phyloP scores from a whole-genome alignment of 2,329 filamentous ascomycete species.

The Ceratocystis variospora region DNA sequence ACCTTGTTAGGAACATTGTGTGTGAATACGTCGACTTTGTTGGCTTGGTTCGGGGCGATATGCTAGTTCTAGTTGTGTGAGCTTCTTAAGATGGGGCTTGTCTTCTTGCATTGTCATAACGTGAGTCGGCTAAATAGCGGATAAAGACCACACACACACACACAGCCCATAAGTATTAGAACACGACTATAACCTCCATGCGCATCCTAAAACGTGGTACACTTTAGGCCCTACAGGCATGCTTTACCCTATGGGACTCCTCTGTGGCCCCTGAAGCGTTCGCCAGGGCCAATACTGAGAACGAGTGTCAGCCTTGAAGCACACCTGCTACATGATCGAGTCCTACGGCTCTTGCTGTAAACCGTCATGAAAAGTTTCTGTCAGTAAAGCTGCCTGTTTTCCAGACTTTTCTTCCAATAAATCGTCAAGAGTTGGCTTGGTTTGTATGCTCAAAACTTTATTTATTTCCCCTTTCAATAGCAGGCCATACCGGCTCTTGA shows the following conservation, averaged over 20 bases:
- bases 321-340: not conserved
- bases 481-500: not conserved
- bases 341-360: not conserved
- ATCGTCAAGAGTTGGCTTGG: not conserved
- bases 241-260: not conserved
- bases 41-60: not conserved
- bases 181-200: not conserved
- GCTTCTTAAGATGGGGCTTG: not conserved
- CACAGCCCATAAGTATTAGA: not conserved
- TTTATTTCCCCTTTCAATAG: not conserved
- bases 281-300: not conserved
- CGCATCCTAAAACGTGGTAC: not conserved
- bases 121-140: not conserved
- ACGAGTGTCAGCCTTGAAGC: slow-evolving; percentile 4
- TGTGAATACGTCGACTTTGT: not conserved
- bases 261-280: not conserved
- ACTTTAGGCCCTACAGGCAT: not conserved
- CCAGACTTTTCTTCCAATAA: too few relatives aligned
- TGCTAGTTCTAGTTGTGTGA: not conserved
- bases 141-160: not conserved
- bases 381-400: not conserved
- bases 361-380: not conserved
- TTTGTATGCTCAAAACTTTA: not conserved
- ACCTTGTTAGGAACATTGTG: slow-evolving; percentile 6
- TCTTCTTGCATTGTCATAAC: not conserved